Conservation (phyloP, 768 basidiomycete genomes). For the Agrocybe pediades region DNA sequence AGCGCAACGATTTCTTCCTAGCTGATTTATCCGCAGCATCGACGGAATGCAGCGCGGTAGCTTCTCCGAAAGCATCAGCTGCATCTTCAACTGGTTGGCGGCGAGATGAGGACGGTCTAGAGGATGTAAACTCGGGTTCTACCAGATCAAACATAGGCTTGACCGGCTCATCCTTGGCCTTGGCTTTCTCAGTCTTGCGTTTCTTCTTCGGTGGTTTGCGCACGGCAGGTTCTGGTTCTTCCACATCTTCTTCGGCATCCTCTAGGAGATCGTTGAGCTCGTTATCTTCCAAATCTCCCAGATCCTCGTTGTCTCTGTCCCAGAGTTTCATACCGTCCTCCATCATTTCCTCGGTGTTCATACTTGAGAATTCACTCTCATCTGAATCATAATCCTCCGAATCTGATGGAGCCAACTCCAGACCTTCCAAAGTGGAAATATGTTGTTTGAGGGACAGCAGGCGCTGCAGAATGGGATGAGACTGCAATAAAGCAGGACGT, state of each 20-base stretch:
- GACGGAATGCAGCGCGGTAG: conserved; percentile 60
- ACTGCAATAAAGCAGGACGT: conserved; percentile 61
- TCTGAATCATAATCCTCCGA: conserved; percentile 49
- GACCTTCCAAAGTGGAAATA: conserved; percentile 77
- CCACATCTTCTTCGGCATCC: conserved; percentile 41
- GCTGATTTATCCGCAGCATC: conserved; percentile 86
- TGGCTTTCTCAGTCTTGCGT: conserved; percentile 44
- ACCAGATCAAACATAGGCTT: conserved; percentile 72
- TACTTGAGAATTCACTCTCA: conserved; percentile 28
- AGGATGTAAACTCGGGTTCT: conserved; percentile 71
- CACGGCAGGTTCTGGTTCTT: conserved; percentile 22
- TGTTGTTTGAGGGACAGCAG: conserved; percentile 84
- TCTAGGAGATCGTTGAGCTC: conserved; percentile 60
- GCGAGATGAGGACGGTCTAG: conserved; percentile 31
- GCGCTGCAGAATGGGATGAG: conserved; percentile 73
- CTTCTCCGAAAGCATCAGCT: conserved; percentile 75
- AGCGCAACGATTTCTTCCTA: conserved; percentile 80
- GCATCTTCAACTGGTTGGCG: conserved; percentile 20
- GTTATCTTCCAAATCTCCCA: conserved; percentile 38
- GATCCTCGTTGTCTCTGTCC: conserved; percentile 39
- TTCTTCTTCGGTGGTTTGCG: conserved; percentile 62
- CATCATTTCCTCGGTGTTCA: conserved; percentile 36
- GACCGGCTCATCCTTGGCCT: conserved; percentile 30
- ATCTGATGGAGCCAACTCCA: conserved; percentile 67
- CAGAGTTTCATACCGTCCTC: conserved; percentile 45